These are phyloP conservation scores for Tephrocybe sp. DNA, from an alignment of 768 basidiomycete species.

Conservation along the genomic window DNA sequence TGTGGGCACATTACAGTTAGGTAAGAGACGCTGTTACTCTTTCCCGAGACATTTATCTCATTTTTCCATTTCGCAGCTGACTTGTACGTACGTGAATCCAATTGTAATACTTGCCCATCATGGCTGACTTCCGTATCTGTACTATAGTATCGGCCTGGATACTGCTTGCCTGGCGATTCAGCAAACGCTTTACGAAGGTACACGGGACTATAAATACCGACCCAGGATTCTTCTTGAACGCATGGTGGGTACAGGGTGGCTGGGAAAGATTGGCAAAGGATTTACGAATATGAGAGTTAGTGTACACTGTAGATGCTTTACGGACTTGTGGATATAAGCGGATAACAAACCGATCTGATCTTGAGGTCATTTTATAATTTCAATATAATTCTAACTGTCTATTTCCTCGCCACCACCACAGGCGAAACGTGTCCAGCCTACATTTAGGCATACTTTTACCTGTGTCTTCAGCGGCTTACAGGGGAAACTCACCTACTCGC, in stretches of 20 bases:
- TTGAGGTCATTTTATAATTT: too few species aligned
- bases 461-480: not conserved
- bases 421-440: too few species aligned
- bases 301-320: not conserved
- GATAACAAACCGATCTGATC: not conserved
- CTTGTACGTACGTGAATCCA: slow-evolving; percentile 44
- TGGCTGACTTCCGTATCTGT: not conserved
- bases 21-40: slow-evolving; percentile 29
- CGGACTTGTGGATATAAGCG: not conserved
- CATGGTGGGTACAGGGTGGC: slow-evolving; percentile 97
- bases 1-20: slow-evolving; percentile 91
- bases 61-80: slow-evolving; percentile 37
- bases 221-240: slow-evolving; percentile 86
- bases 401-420: too few species aligned
- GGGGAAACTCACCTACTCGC: not conserved
- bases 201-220: slow-evolving; percentile 92
- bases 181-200: slow-evolving; percentile 83
- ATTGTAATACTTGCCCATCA: not conserved
- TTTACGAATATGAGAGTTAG: slow-evolving; percentile 79
- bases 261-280: slow-evolving; percentile 87
- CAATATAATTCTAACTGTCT: too few species aligned
- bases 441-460: not conserved
- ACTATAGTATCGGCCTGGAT: slow-evolving; percentile 91
- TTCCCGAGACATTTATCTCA: not conserved
- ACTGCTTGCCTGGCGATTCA: slow-evolving; percentile 96